Percentiles rank a stretch among this genome's conserved stretches.
Conservation (phyloP, 306 rosid species). For the Vigna unguiculata region DNA sequence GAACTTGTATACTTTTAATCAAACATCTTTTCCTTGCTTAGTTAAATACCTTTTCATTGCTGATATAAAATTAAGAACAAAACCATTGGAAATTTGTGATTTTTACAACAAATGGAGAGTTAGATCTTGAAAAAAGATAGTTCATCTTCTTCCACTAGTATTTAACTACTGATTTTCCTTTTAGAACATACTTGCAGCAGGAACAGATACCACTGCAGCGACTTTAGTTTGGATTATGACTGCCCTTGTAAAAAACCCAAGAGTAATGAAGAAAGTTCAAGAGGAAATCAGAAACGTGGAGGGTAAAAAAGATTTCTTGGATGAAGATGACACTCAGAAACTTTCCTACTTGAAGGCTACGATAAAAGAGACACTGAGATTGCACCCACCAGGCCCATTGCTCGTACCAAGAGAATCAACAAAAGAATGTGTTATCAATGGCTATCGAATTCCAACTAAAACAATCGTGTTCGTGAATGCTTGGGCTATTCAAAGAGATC, state of each 20-base stretch:
- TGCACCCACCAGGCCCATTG: background rate
- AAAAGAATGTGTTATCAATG: background rate
- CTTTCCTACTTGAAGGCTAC: constrained; percentile 25
- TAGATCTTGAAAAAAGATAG: too few relatives aligned
- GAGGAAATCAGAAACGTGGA: background rate
- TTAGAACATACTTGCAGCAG: constrained; percentile 35
- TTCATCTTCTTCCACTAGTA: too few relatives aligned
- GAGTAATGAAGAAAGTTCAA: constrained; percentile 31
- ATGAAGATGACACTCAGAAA: constrained; percentile 4
- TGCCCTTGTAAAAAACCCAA: constrained; percentile 34
- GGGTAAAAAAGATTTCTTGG: background rate
- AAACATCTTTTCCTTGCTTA: too few relatives aligned
- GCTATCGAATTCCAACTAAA: constrained; percentile 16
- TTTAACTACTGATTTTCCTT: background rate
- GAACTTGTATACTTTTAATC: too few relatives aligned
- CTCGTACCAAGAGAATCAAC: constrained; percentile 25
- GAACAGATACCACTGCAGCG: constrained; percentile 41
- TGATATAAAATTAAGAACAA: too few relatives aligned
- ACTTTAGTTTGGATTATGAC: constrained; percentile 39
- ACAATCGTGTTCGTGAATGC: constrained; percentile 38
- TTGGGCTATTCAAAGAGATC: constrained; percentile 44
- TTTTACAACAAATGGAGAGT: too few relatives aligned
- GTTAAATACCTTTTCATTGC: too few relatives aligned
- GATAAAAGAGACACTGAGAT: constrained; percentile 45
- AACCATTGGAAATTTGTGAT: too few relatives aligned